Base-by-base conservation (phyloP, 75 land plant species). In the Sequoia sempervirens region DNA sequence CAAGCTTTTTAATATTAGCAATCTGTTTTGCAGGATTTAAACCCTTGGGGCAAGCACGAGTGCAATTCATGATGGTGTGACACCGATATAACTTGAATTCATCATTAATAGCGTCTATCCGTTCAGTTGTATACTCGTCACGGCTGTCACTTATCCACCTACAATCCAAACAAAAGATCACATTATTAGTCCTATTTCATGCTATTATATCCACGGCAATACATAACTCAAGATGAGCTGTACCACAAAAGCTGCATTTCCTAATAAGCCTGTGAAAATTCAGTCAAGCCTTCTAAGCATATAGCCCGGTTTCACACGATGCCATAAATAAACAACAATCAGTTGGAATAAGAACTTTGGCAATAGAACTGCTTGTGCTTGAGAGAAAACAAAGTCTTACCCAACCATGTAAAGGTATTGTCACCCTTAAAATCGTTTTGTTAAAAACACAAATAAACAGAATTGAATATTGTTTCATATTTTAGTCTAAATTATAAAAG, bases 61-160 rank as follows among this genome's bases (percentile, higher is more conserved):
- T 91, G 88, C 97, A 95, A 88, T 95, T 95, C 92, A 89, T 87
- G 74, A 95, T 95, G 3, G 92, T 92, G 76, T 95, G 97, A 87
- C 97, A 95, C 30, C 97, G 93, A 61, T 94, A 94, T 14, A 95
- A 86, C 90, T 95, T 95, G 84, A 92, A 95, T 36, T 92, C 90
- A 82, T 94, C 96, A 82, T 85, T 80, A 23, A 95, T 52, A 17
- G 97, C 91, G 34, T 90, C 94, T 84, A 95, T 53, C 43, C 97
- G 80, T 87, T 95, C 97, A 74, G 88, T 86, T 30, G 97, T 94
- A 83, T 86, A 95, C 85, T 95, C 96, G 84, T 95, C 97, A 58
- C 97, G 92, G 66, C 96, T 95, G 82, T 95, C 97, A 68, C 86
- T 86, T 47, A 95, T 91, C 97, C 97, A 95, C 83, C 97, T 95